phyloP scores from a whole-genome alignment of 208 protist genomes.

The Trypanosoma cruzi region DNA sequence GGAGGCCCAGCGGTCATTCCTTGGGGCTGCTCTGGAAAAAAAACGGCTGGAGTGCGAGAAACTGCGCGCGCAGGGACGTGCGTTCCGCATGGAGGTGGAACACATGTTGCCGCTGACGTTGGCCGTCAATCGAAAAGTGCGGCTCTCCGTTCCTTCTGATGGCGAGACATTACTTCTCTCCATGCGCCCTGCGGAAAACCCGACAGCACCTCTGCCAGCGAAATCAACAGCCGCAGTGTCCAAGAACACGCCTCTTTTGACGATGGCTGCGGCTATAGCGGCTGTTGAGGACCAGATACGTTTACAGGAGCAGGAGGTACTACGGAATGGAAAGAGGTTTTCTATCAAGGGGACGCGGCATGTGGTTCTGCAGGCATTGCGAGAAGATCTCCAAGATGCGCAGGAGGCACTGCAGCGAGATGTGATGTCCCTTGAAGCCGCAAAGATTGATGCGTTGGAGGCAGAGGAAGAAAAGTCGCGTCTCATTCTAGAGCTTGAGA shows the following conservation, averaged over 20 bases:
- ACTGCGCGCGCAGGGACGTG: not conserved
- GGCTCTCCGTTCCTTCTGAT: not conserved
- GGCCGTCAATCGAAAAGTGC: not conserved
- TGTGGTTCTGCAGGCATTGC: not conserved
- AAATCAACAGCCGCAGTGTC: not conserved
- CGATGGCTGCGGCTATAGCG: not conserved
- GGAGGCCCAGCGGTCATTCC: constrained; percentile 4
- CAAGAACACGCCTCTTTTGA: not conserved
- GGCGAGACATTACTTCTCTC: not conserved
- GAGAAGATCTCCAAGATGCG: not conserved
- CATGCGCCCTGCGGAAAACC: not conserved
- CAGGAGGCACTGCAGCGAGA: not conserved
- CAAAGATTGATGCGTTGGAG: not conserved
- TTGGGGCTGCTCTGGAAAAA: not conserved
- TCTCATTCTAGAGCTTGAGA: constrained; percentile 4
- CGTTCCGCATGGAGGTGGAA: constrained; percentile 1
- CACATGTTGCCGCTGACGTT: not conserved
- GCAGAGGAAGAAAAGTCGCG: constrained; percentile 6
- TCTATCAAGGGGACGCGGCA: not conserved
- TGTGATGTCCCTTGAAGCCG: not conserved
- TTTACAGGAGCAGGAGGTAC: not conserved
- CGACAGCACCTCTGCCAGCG: not conserved
- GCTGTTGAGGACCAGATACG: constrained; percentile 11
- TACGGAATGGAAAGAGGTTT: not conserved
- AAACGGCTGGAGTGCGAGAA: constrained; percentile 8